Percentiles rank a stretch among this genome's conserved stretches.
phyloP scores from a whole-genome alignment of 345 rosid species.

The Litchi chinensis region DNA sequence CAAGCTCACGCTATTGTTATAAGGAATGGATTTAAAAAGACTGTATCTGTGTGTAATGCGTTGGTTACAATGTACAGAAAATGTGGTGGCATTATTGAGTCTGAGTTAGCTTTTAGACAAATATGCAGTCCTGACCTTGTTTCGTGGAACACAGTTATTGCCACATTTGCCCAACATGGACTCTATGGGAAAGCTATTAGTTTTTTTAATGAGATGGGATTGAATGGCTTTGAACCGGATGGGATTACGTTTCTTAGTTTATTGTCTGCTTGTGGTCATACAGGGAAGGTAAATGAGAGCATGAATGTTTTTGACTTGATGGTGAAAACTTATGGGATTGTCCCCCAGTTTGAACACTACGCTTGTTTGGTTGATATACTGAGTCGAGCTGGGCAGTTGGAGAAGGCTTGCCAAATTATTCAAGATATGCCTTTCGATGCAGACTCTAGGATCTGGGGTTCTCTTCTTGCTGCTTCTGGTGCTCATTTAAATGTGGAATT shows the following conservation, averaged over 20 bases:
- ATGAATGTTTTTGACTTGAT: constrained; percentile 25
- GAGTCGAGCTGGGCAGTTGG: constrained; percentile 40
- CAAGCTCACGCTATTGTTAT: constrained; percentile 30
- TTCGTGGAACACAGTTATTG: constrained; percentile 38
- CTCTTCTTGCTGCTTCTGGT: constrained; percentile 37
- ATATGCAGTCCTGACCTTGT: constrained; percentile 21
- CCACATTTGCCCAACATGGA: constrained; percentile 36
- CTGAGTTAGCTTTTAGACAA: constrained; percentile 35
- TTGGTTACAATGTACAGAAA: constrained; percentile 35
- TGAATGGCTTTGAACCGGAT: constrained; percentile 28
- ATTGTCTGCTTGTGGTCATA: constrained; percentile 34
- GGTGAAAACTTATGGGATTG: constrained; percentile 26
- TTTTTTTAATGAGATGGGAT: constrained; percentile 25
- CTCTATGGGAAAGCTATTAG: constrained; percentile 25
- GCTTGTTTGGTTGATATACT: constrained; percentile 35
- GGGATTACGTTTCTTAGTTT: constrained; percentile 39
- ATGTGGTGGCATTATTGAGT: constrained; percentile 34
- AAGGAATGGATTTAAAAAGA: constrained; percentile 28
- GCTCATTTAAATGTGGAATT: constrained; percentile 31
- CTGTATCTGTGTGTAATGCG: constrained; percentile 32
- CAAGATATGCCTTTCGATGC: constrained; percentile 30
- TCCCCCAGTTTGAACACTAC: constrained; percentile 31
- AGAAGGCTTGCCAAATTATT: constrained; percentile 30
- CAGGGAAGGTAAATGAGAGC: constrained; percentile 35
- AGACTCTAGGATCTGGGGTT: constrained; percentile 27